phyloP scores from a whole-genome alignment of 2,329 filamentous ascomycete genomes.

The Stachybotrys chlorohalonatus region DNA sequence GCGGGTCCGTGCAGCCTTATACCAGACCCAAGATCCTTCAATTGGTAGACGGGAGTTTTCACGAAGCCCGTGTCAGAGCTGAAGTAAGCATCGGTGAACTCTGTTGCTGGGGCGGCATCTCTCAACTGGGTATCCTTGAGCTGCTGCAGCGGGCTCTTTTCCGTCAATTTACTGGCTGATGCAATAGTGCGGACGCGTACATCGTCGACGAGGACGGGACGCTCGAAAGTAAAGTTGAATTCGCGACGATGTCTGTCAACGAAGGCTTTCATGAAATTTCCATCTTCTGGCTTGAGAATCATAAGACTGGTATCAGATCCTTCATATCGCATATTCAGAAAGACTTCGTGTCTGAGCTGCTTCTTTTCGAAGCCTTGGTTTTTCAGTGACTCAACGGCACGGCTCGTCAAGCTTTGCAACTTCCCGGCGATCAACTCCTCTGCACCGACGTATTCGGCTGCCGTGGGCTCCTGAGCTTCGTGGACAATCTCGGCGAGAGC shows the following conservation, averaged over 20 bases:
- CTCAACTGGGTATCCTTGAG: constrained; percentile 1
- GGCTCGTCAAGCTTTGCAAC: not conserved
- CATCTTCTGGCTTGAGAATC: constrained; percentile 16
- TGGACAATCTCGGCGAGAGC: constrained; percentile 31
- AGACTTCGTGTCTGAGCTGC: constrained; percentile 29
- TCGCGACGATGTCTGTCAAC: constrained; percentile 64
- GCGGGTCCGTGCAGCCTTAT: not conserved
- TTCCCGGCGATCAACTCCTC: not conserved
- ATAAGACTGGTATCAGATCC: constrained; percentile 32
- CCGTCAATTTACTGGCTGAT: not conserved
- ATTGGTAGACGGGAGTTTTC: not conserved
- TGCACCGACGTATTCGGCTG: constrained; percentile 14
- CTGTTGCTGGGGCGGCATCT: not conserved
- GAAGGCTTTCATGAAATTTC: constrained; percentile 60
- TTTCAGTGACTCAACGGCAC: not conserved
- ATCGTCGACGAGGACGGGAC: constrained; percentile 31
- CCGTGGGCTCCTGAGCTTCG: constrained; percentile 21
- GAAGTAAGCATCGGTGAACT: constrained; percentile 2
- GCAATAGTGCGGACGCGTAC: constrained; percentile 24
- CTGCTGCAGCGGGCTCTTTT: not conserved
- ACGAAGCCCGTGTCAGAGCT: constrained; percentile 6
- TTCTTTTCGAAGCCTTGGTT: constrained; percentile 8
- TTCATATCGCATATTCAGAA: constrained; percentile 32
- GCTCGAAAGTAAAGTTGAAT: constrained; percentile 50
- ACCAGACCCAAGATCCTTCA: not conserved